Percentiles rank a stretch among this genome's conserved stretches.
These are phyloP conservation scores for Hibiscus trionum DNA, from an alignment of 345 rosid genomes.

Conservation along the genomic window DNA sequence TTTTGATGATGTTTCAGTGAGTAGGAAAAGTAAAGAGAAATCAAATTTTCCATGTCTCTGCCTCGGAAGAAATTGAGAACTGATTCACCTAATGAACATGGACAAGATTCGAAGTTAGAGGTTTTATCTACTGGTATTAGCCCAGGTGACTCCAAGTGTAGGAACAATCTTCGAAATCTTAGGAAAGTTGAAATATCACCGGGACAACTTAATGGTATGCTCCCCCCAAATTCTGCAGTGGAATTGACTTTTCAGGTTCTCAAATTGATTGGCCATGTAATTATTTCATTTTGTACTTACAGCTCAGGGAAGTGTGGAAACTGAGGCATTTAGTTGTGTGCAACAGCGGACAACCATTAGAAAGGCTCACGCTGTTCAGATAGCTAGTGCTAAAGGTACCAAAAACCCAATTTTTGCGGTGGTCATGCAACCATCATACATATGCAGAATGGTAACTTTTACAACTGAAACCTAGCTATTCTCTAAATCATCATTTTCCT, in stretches of 20 bases:
- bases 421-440: constrained; percentile 14
- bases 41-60: not conserved
- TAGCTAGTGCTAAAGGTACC: constrained; percentile 9
- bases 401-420: constrained; percentile 18
- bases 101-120: not conserved
- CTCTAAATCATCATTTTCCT: not conserved
- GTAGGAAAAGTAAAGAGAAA: not conserved
- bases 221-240: not conserved
- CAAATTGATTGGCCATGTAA: not conserved
- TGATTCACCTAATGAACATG: not conserved
- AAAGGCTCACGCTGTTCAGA: constrained; percentile 10
- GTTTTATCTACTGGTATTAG: not conserved
- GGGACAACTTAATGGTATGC: not conserved
- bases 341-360: not conserved
- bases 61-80: not conserved
- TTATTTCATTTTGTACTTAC: not conserved
- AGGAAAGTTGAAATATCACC: not conserved
- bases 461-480: not conserved
- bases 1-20: not conserved
- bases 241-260: not conserved
- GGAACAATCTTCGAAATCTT: not conserved
- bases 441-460: not conserved
- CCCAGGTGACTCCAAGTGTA: not conserved
- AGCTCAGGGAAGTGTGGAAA: not conserved
- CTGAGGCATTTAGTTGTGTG: not conserved